phyloP scores from a whole-genome alignment of 106 monocot genomes.

The Amphibolis antarctica region DNA sequence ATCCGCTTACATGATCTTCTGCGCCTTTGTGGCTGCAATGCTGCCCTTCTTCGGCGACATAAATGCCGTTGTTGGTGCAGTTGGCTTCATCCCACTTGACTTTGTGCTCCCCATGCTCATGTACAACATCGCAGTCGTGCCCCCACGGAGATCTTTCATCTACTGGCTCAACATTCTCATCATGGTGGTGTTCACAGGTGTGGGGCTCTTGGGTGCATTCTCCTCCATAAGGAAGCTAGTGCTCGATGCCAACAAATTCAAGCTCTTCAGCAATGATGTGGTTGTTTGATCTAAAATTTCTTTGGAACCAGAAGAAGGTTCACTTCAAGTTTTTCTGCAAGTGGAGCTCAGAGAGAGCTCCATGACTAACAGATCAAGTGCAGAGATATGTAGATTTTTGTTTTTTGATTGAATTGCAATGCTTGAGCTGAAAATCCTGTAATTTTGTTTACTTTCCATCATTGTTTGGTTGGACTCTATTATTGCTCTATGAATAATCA shows the following conservation, averaged over 20 bases:
- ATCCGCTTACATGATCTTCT: conserved; percentile 53
- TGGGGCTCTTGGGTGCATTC: conserved; percentile 59
- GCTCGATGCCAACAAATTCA: conserved; percentile 57
- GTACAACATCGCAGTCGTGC: conserved; percentile 50
- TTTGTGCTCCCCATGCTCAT: conserved; percentile 74
- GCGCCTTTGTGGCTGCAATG: conserved; percentile 74
- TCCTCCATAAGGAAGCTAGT: conserved; percentile 54
- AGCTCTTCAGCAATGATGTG: conserved; percentile 63
- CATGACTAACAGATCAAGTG: no score
- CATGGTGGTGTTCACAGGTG: conserved; percentile 58
- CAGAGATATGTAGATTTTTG: no score
- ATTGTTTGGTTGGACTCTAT: no score
- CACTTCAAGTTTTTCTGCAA: no score
- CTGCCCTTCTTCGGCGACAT: conserved; percentile 90
- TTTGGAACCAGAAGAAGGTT: no score
- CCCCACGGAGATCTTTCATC: conserved; percentile 15
- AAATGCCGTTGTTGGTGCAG: conserved; percentile 53
- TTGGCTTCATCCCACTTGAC: conserved; percentile 81
- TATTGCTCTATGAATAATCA: no score
- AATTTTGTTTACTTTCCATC: no score
- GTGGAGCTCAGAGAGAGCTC: no score
- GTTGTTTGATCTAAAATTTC: conserved; percentile 24
- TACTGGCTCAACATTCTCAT: conserved; percentile 39
- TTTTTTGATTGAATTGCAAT: no score
- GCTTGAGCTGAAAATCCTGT: no score